Evolutionary conservation across 2,329 filamentous ascomycete genomes (phyloP).

Genomic region (Fusarium nematophilum): DNA sequence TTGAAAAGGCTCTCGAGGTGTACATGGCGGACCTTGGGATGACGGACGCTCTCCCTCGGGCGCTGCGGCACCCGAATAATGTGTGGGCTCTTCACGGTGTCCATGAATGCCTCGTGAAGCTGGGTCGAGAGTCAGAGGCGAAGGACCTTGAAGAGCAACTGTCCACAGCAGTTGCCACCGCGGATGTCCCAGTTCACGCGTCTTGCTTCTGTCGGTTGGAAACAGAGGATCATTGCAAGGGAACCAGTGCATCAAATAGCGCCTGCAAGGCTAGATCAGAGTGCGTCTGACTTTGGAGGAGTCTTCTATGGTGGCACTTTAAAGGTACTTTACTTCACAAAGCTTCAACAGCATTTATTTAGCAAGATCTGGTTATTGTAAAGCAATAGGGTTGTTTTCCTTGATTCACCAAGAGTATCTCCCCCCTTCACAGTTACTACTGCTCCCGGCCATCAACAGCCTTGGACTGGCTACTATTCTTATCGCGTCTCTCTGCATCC

Average conservation of each 20-base stretch:
- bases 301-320: too few species aligned
- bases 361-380: too few species aligned
- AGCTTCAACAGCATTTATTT: too few species aligned
- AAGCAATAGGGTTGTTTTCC: too few species aligned
- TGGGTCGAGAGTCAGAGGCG: conserved; percentile 57
- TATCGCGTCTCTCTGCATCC: conserved; percentile 15
- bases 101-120: conserved; percentile 72
- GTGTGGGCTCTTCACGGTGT: conserved; percentile 81
- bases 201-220: conserved; percentile 27
- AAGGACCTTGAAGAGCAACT: conserved; percentile 2
- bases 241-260: conserved; percentile 58
- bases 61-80: conserved; percentile 76
- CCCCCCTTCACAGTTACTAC: too few species aligned
- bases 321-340: too few species aligned
- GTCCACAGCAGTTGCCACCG: neutral
- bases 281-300: too few species aligned
- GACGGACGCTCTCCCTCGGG: conserved; percentile 69
- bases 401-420: too few species aligned
- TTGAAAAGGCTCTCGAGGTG: conserved; percentile 65
- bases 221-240: neutral
- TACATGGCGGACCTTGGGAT: conserved; percentile 73
- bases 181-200: conserved; percentile 12
- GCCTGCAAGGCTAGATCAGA: conserved; percentile 28
- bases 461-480: too few species aligned
- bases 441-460: too few species aligned